phyloP scores from a whole-genome alignment of 257 asterid species.

The Knoxia roxburghii region DNA sequence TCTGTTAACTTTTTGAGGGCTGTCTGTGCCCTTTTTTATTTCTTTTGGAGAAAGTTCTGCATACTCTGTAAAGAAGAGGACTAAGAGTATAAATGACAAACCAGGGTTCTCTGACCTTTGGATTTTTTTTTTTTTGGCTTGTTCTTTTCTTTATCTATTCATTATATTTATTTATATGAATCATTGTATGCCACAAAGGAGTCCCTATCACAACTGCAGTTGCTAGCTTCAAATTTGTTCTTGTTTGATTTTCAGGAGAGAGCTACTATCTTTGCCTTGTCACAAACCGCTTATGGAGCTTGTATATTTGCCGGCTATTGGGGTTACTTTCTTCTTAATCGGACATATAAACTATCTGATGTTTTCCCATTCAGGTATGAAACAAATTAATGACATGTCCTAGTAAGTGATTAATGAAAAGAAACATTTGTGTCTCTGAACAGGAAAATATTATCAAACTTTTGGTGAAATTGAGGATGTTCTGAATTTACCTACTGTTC shows the following conservation, averaged over 20 bases:
- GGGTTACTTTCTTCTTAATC: constrained; percentile 69
- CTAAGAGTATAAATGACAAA: not conserved
- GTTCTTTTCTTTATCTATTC: not conserved
- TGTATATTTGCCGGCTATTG: constrained; percentile 77
- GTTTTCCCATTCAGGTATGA: constrained; percentile 78
- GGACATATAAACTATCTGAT: constrained; percentile 37
- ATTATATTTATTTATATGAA: not conserved
- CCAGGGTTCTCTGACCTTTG: not conserved
- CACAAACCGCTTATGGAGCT: constrained; percentile 86
- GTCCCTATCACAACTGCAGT: constrained; percentile 7
- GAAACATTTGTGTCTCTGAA: not conserved
- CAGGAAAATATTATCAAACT: not conserved
- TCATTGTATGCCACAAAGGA: not conserved
- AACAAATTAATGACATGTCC: not conserved
- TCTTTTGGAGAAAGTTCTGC: not conserved
- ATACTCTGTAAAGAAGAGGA: not conserved
- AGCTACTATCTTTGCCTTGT: constrained; percentile 66
- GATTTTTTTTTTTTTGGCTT: not conserved
- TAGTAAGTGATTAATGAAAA: not conserved
- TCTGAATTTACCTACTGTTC: not conserved
- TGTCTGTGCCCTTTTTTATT: not conserved
- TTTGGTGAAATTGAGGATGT: not conserved
- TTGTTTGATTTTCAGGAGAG: constrained; percentile 63
- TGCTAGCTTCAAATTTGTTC: constrained; percentile 17
- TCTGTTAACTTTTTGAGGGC: not conserved